A percentile compares a stretch with the other conserved stretches of the same genome.
Evolutionary conservation across 345 rosid genomes (phyloP).

Genomic region (Gossypium rotundifolium): DNA sequence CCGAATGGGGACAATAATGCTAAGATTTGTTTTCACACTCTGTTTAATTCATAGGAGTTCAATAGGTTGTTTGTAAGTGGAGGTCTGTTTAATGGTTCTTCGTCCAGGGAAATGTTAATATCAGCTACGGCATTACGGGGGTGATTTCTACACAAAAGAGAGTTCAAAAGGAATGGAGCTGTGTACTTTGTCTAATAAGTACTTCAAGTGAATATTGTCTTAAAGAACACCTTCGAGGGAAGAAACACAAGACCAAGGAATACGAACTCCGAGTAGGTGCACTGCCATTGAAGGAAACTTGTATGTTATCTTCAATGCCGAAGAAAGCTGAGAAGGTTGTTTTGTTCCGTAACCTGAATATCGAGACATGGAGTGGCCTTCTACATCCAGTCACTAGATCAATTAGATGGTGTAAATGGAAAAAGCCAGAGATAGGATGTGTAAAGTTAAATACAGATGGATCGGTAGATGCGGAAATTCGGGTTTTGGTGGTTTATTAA

Average conservation of each 20-base stretch:
- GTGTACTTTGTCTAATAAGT: constrained; percentile 25
- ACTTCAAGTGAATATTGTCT: constrained; percentile 21
- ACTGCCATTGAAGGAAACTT: neutral
- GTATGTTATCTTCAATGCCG: neutral
- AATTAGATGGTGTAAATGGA: constrained; percentile 29
- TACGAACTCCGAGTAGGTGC: constrained; percentile 8
- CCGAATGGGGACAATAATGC: neutral
- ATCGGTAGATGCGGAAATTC: constrained; percentile 21
- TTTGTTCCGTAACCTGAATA: constrained; percentile 12
- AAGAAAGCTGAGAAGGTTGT: neutral
- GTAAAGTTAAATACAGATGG: constrained; percentile 34
- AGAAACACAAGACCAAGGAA: constrained; percentile 25
- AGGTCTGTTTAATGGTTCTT: neutral
- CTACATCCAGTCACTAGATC: constrained; percentile 20
- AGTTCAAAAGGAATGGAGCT: constrained; percentile 30
- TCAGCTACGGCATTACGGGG: neutral
- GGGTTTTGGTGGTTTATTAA: constrained; percentile 32
- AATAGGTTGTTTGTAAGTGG: neutral
- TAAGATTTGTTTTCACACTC: neutral
- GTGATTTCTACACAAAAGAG: neutral
- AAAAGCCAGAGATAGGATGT: constrained; percentile 29
- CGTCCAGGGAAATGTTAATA: constrained; percentile 11
- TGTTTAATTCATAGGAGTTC: neutral
- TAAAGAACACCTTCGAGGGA: constrained; percentile 26
- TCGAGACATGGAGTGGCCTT: constrained; percentile 17